These are phyloP conservation scores for Apiospora aurea DNA, from an alignment of 2,329 filamentous ascomycete genomes.

Conservation along the genomic window DNA sequence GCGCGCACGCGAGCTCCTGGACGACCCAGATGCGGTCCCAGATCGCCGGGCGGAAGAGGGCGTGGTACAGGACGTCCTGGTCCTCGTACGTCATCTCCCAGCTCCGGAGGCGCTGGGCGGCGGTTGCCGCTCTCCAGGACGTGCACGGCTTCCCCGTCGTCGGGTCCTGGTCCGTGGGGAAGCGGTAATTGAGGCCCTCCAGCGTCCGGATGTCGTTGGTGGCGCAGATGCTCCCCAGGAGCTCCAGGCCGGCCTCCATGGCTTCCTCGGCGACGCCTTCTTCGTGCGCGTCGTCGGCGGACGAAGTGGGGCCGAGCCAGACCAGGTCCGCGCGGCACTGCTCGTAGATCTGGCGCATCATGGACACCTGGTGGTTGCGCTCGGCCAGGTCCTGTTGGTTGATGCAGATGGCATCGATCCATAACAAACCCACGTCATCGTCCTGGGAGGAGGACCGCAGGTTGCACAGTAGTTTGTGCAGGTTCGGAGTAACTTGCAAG, in stretches of 20 bases:
- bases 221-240: neutral
- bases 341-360: slow-evolving; percentile 34
- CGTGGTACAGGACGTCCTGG: neutral
- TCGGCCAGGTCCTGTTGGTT: slow-evolving; percentile 33
- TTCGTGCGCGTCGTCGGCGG: neutral
- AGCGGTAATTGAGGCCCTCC: neutral
- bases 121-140: too few relatives aligned
- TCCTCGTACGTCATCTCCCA: neutral
- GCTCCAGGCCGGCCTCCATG: neutral
- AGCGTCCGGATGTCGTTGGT: neutral
- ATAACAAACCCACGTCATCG: slow-evolving; percentile 6
- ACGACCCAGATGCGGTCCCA: neutral
- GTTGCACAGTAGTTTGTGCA: neutral
- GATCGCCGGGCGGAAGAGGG: neutral
- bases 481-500: neutral
- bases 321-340: neutral
- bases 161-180: neutral
- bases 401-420: slow-evolving; percentile 35
- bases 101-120: neutral
- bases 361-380: slow-evolving; percentile 30
- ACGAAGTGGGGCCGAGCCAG: neutral
- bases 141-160: neutral
- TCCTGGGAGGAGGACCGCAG: neutral
- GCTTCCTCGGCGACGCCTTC: neutral
- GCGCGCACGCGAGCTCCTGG: neutral